Percentiles rank a stretch among this genome's conserved stretches.
Conservation (phyloP, 1,284 basidiomycete genomes). For the Taiwanofungus camphoratus region DNA sequence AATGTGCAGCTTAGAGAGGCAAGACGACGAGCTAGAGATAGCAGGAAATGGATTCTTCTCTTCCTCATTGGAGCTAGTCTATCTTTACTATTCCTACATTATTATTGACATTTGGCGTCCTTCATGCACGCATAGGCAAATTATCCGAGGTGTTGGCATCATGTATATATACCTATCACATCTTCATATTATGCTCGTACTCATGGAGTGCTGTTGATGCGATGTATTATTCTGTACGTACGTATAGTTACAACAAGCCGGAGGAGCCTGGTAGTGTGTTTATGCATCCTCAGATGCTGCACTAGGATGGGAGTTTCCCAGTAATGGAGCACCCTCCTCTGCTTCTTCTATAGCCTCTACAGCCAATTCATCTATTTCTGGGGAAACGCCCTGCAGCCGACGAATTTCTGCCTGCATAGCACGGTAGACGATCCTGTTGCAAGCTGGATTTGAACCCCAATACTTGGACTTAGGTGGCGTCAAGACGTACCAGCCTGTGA, state of each 20-base stretch:
- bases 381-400: constrained; percentile 42
- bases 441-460: background rate
- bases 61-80: constrained; percentile 86
- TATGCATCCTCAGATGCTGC: constrained; percentile 15
- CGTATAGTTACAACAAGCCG: no score
- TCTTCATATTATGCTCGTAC: no score
- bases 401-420: constrained; percentile 58
- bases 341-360: constrained; percentile 59
- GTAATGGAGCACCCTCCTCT: constrained; percentile 58
- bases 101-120: constrained; percentile 45
- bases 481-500: constrained; percentile 58
- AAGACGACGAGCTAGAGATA: constrained; percentile 73
- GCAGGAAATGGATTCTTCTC: constrained; percentile 76
- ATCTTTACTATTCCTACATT: constrained; percentile 83
- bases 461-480: background rate
- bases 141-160: constrained; percentile 1
- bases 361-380: constrained; percentile 49
- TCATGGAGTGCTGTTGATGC: no score
- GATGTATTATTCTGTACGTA: no score
- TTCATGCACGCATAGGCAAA: background rate
- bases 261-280: no score
- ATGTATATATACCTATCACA: constrained; percentile 12
- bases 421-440: constrained; percentile 54
- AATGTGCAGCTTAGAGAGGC: constrained; percentile 85
- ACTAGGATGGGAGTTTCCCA: constrained; percentile 30